These are phyloP conservation scores for Castanea crenata DNA, from an alignment of 306 rosid genomes.

Conservation along the genomic window DNA sequence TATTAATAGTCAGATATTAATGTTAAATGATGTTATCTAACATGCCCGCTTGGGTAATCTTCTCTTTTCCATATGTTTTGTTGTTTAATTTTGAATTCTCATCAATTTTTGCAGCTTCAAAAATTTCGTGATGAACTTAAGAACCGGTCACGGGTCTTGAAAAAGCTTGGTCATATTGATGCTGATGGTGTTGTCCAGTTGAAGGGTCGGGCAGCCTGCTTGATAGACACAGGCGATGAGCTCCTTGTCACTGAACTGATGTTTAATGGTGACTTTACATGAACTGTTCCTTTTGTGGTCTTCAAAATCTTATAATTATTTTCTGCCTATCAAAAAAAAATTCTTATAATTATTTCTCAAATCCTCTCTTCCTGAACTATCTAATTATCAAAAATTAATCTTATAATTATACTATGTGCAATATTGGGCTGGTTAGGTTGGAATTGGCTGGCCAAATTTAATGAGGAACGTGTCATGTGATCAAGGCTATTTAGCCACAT, in stretches of 20 bases:
- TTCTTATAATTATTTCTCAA: too few species aligned
- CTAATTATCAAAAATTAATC: background rate
- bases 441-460: background rate
- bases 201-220: constrained; percentile 98
- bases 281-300: constrained; percentile 3
- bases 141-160: constrained; percentile 90
- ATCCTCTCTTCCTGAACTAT: too few species aligned
- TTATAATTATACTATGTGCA: constrained; percentile 2
- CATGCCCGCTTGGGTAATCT: background rate
- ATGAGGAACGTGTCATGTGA: background rate
- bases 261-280: constrained; percentile 78
- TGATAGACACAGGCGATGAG: constrained; percentile 98
- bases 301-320: constrained; percentile 7
- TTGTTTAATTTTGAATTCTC: background rate
- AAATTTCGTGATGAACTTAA: constrained; percentile 89
- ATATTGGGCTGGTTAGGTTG: background rate
- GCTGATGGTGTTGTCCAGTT: constrained; percentile 89
- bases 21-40: background rate
- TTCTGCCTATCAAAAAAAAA: too few species aligned
- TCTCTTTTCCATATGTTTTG: background rate
- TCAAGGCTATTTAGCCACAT: background rate
- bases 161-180: constrained; percentile 96
- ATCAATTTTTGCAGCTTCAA: constrained; percentile 60
- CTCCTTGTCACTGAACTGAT: constrained; percentile 95
- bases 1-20: background rate